Conservation (phyloP, 2,329 filamentous ascomycete genomes). For the Fusarium coicis region DNA sequence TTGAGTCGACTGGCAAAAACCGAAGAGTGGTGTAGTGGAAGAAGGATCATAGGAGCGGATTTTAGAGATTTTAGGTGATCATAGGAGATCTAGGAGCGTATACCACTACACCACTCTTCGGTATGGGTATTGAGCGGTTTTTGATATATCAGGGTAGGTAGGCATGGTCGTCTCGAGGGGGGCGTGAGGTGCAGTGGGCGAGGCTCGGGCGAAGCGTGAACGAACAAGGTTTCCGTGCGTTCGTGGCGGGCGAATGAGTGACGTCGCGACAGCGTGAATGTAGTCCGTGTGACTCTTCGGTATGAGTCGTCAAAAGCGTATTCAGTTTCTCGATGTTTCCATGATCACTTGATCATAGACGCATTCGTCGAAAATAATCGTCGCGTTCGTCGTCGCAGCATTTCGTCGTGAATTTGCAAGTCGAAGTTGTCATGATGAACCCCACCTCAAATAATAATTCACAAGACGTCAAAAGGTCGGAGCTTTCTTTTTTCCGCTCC, state of each 20-base stretch:
- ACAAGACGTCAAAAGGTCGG: slow-evolving; percentile 6
- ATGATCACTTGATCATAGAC: slow-evolving; percentile 3
- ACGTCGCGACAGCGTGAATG: not conserved
- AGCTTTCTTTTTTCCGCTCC: slow-evolving; percentile 30
- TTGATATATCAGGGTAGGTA: not conserved
- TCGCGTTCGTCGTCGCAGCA: not conserved
- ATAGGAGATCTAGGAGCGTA: not conserved
- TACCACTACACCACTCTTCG: slow-evolving; percentile 10
- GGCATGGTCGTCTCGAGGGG: not conserved
- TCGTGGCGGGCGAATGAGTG: not conserved
- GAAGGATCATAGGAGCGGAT: not conserved
- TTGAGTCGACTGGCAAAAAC: not conserved
- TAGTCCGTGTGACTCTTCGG: not conserved
- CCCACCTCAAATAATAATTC: slow-evolving; percentile 4
- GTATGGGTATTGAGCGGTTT: not conserved
- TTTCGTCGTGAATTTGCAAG: not conserved
- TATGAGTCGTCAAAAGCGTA: not conserved
- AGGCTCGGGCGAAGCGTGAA: not conserved
- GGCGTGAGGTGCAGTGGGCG: not conserved
- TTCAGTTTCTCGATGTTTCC: too few species aligned
- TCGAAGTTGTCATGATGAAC: slow-evolving; percentile 4
- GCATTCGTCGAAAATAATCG: not conserved
- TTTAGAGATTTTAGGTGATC: not conserved
- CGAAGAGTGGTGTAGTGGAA: not conserved
- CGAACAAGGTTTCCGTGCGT: not conserved